phyloP scores from a whole-genome alignment of 1,284 basidiomycete genomes.

The Ganoderma sinense region DNA sequence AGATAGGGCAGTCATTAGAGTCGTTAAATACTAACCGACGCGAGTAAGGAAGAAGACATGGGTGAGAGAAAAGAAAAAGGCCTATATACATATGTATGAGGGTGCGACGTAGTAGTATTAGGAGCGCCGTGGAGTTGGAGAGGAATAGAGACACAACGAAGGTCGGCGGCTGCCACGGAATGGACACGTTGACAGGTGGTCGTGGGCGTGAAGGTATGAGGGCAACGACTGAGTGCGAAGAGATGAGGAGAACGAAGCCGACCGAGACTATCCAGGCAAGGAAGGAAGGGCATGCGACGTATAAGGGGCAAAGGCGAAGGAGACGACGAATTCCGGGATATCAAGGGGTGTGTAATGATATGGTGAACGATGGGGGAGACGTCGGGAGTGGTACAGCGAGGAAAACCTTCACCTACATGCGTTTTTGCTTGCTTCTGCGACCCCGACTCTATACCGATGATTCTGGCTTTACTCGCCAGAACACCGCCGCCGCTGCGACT shows the following conservation, averaged over 20 bases:
- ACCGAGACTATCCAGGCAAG: conserved; percentile 22
- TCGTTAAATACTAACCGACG: conserved; percentile 34
- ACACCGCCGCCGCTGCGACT: conserved; percentile 68
- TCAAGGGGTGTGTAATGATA: conserved; percentile 8
- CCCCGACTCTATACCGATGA: conserved; percentile 23
- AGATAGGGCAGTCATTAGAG: conserved; percentile 32
- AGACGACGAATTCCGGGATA: conserved; percentile 27
- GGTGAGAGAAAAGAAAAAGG: conserved; percentile 7
- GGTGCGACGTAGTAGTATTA: neutral
- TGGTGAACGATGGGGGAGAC: conserved; percentile 4
- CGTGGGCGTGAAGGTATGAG: conserved; percentile 2
- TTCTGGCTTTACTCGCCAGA: conserved; percentile 66
- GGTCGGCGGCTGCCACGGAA: conserved; percentile 26
- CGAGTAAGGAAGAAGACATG: conserved; percentile 17
- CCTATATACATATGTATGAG: conserved; percentile 29
- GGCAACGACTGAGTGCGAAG: conserved; percentile 4
- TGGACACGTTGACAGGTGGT: conserved; percentile 22
- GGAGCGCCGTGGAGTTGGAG: neutral
- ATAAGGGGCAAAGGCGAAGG: conserved; percentile 5
- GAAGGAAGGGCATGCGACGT: conserved; percentile 10
- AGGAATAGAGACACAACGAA: conserved; percentile 19
- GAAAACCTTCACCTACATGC: conserved; percentile 26
- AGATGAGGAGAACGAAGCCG: conserved; percentile 1
- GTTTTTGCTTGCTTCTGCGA: conserved; percentile 26
- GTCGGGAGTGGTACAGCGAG: conserved; percentile 7